phyloP scores from a whole-genome alignment of 208 protist genomes.

The Crithidia brevicula region DNA sequence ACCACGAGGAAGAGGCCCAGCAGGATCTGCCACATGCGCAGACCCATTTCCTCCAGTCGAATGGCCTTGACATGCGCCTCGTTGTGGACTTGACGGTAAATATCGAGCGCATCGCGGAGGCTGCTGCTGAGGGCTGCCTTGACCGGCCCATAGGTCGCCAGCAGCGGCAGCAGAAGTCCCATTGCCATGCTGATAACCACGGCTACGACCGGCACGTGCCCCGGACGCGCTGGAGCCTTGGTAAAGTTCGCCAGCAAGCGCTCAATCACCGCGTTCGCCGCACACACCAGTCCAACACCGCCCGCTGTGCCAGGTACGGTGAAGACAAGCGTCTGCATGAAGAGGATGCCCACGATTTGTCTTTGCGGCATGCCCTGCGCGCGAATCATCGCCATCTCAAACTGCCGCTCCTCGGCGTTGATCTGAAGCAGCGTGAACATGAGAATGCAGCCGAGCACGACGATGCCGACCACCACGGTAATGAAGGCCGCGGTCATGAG shows the following conservation, averaged over 20 bases:
- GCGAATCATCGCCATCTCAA: slow-evolving; percentile 97
- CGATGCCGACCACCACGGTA: slow-evolving; percentile 77
- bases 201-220: slow-evolving; percentile 34
- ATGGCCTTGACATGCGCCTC: slow-evolving; percentile 91
- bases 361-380: slow-evolving; percentile 89
- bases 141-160: slow-evolving; percentile 87
- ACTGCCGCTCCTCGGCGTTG: slow-evolving; percentile 96
- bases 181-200: slow-evolving; percentile 66
- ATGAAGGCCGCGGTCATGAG: slow-evolving; percentile 91
- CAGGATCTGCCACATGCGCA: slow-evolving; percentile 75
- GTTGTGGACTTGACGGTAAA: slow-evolving; percentile 92
- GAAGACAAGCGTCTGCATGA: slow-evolving; percentile 89
- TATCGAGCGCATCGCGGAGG: slow-evolving; percentile 93
- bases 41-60: slow-evolving; percentile 89
- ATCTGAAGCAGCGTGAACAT: slow-evolving; percentile 93
- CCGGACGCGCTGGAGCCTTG: slow-evolving; percentile 28
- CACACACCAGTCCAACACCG: slow-evolving; percentile 70
- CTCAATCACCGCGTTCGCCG: slow-evolving; percentile 76
- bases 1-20: slow-evolving; percentile 80
- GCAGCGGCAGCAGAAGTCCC: slow-evolving; percentile 83
- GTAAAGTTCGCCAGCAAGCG: slow-evolving; percentile 66
- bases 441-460: slow-evolving; percentile 89
- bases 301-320: slow-evolving; percentile 86
- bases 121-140: slow-evolving; percentile 74
- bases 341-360: slow-evolving; percentile 81